phyloP scores from a whole-genome alignment of 148 eudicot species.

The Vaccinium myrtillus region DNA sequence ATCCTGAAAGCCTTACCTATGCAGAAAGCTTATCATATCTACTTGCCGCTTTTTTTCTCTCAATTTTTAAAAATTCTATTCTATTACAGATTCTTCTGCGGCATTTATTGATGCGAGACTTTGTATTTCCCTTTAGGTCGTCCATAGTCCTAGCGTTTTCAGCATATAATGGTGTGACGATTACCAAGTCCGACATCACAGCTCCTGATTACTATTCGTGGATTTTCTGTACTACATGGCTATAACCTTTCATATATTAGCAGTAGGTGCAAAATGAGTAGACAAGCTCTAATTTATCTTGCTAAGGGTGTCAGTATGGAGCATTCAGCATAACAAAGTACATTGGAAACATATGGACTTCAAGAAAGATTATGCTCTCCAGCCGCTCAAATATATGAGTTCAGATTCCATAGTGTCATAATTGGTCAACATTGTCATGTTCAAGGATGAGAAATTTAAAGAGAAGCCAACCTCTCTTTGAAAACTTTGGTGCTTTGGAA shows the following conservation, averaged over 20 bases:
- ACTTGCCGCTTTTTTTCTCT: no score
- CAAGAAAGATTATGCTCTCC: not conserved
- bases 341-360: not conserved
- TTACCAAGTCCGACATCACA: not conserved
- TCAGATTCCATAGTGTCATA: not conserved
- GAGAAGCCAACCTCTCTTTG: slow-evolving; percentile 36
- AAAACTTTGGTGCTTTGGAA: slow-evolving; percentile 17
- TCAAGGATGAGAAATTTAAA: not conserved
- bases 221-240: not conserved
- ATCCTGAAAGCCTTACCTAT: not conserved
- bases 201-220: not conserved
- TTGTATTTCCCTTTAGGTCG: not conserved
- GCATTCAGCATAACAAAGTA: not conserved
- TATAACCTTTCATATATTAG: not conserved
- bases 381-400: not conserved
- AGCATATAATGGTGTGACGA: not conserved
- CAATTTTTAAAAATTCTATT: no score
- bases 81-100: not conserved
- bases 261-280: not conserved
- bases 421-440: not conserved
- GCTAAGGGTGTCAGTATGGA: not conserved
- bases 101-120: not conserved
- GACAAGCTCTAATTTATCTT: not conserved
- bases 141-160: not conserved
- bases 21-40: not conserved